These are phyloP conservation scores for Psilocybe tampanensis DNA, from an alignment of 768 basidiomycete genomes.

Conservation along the genomic window DNA sequence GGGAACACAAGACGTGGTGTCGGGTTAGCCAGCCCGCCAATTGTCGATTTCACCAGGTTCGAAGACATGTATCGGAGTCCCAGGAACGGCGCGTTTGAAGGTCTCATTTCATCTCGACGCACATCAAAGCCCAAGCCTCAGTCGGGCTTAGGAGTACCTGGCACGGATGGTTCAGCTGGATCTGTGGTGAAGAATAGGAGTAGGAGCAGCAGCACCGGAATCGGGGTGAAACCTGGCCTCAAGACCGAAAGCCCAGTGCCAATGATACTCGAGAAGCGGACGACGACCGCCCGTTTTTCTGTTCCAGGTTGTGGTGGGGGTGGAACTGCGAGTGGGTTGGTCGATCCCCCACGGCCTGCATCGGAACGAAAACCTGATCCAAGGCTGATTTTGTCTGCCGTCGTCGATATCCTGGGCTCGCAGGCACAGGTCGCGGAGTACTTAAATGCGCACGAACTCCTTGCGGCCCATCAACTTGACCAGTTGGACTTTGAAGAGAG, in stretches of 20 bases:
- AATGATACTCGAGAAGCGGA: not conserved
- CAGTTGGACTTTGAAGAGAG: constrained; percentile 23
- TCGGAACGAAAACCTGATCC: constrained; percentile 24
- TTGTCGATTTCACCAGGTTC: constrained; percentile 28
- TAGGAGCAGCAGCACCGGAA: not conserved
- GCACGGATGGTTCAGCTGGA: not conserved
- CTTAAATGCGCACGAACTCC: constrained; percentile 21
- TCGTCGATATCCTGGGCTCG: constrained; percentile 16
- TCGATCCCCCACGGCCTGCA: constrained; percentile 11
- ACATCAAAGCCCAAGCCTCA: constrained; percentile 1
- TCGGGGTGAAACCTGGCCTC: not conserved
- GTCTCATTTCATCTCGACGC: constrained; percentile 7
- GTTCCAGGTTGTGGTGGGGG: not conserved
- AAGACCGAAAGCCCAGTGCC: not conserved
- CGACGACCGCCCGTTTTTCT: not conserved
- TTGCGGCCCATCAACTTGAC: constrained; percentile 24
- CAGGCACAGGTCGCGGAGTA: constrained; percentile 4
- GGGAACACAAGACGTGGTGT: not conserved
- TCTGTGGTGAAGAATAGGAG: not conserved
- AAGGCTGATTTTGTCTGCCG: constrained; percentile 17
- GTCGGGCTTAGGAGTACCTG: constrained; percentile 7
- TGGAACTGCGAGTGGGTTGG: not conserved
- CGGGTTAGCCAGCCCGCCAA: constrained; percentile 21
- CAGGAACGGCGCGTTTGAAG: constrained; percentile 18
- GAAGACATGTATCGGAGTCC: constrained; percentile 26